Evolutionary conservation across 805 yeast species (phyloP).

Genomic region (Scheffersomyces ergatensis): DNA sequence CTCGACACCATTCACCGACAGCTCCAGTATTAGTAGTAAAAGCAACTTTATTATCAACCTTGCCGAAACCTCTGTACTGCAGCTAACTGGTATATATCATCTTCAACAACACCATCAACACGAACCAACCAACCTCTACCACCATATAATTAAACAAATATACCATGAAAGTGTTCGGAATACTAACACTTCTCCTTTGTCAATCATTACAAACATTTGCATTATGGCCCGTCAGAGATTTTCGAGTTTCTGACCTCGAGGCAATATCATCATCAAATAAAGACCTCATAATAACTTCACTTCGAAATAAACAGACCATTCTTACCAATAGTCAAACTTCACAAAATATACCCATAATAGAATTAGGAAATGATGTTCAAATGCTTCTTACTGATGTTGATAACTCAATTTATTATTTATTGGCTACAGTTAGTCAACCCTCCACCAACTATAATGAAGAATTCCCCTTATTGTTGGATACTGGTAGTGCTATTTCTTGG

Average conservation of each 20-base stretch:
- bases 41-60: too few relatives aligned
- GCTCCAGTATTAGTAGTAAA: too few relatives aligned
- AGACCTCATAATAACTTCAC: background rate
- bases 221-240: constrained; percentile 15
- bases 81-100: too few relatives aligned
- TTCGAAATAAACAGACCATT: background rate
- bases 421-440: constrained; percentile 15
- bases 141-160: too few relatives aligned
- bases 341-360: constrained; percentile 12
- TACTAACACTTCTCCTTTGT: background rate
- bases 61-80: too few relatives aligned
- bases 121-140: too few relatives aligned
- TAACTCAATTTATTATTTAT: constrained; percentile 18
- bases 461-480: constrained; percentile 57
- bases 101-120: too few relatives aligned
- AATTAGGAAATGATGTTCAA: constrained; percentile 11
- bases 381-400: constrained; percentile 18
- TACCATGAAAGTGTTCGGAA: background rate
- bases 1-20: too few relatives aligned
- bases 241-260: constrained; percentile 11
- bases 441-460: constrained; percentile 23
- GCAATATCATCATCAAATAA: background rate
- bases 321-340: background rate
- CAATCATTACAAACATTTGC: constrained; percentile 2
- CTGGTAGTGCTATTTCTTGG: constrained; percentile 68